Base-by-base conservation (phyloP, 371 early-diverging fungal genomes). In the Rhizopus sp. region DNA sequence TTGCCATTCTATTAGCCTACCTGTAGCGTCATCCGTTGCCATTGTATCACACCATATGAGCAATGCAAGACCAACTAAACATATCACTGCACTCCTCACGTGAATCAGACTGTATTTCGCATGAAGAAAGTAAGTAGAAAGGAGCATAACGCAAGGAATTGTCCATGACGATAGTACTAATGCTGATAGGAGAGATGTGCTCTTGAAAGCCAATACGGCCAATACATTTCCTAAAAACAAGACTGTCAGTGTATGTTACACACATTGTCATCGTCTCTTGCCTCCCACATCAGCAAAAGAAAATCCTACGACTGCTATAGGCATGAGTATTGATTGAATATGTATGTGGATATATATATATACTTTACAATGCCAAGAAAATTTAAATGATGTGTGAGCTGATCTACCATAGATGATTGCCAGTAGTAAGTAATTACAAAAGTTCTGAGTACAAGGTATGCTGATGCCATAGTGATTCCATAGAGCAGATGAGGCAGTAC, bases 231-330 rank as follows among this genome's bases (percentile, higher is more conserved):
- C 77, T 77, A 53, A 29, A 13, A 13, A 50, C 1, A 45, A n/a
- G 2, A 13, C 13, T 16, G 17, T 16, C 8, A 15, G 10, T 38
- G 9, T 32, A 30, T 13, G 35, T 8, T 46, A 34, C 6, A 3
- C 7, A n/a, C 46, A 16, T 13, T 23, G 3, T 49, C 51, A 10
- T 38, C 32, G n/a, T 55, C 12, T 5, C 49, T 23, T 62, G 66
- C 76, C 76, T 64, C 68, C 70, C 17, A 76, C 76, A 50, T 76
- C 76, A 34, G 69, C 70, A 63, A 76, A 61, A n/a, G 75, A 75
- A 57, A 64, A 75, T 0, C 72, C 75, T 42, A 75, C 51, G 34
- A 63, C 72, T 75, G 53, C 5, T 53, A 16, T 29, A 46, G 45
- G 35, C 17, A 40, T 6, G 51, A 7, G 40, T 50, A 17, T 7